Conservation (phyloP, 129 eudicot species). For the Daucus carota region DNA sequence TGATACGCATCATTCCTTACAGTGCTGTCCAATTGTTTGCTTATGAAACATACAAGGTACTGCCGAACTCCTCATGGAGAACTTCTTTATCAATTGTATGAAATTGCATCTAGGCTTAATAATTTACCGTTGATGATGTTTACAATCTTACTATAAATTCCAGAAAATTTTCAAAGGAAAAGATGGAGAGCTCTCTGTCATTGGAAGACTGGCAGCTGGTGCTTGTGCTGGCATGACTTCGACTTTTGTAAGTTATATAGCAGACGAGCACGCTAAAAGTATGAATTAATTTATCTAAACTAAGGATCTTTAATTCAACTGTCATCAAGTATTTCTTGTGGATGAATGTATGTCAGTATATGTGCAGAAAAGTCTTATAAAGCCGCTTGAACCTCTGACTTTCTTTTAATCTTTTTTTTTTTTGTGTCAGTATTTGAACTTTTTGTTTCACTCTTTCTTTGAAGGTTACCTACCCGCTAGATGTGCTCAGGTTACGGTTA, state of each 20-base stretch:
- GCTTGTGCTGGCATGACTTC: slow-evolving; percentile 99
- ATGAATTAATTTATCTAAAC: not conserved
- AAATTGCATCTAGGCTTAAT: not conserved
- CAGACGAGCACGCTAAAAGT: not conserved
- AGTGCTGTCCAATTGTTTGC: slow-evolving; percentile 91
- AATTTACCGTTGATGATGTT: not conserved
- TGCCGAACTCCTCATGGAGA: not conserved
- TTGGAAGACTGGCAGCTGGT: slow-evolving; percentile 91
- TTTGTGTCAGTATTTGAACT: not conserved
- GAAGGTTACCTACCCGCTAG: slow-evolving; percentile 88
- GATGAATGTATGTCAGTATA: not conserved
- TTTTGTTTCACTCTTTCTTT: slow-evolving; percentile 14
- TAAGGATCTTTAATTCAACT: not conserved
- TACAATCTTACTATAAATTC: not conserved
- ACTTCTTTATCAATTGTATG: not conserved
- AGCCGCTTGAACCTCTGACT: not conserved
- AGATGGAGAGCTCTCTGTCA: slow-evolving; percentile 65
- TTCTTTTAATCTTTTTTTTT: not conserved
- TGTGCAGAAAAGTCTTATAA: not conserved
- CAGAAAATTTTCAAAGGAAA: slow-evolving; percentile 70
- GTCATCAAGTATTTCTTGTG: not conserved
- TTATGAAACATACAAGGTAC: slow-evolving; percentile 86
- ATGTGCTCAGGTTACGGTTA: slow-evolving; percentile 80
- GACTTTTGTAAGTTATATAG: slow-evolving; percentile 43
- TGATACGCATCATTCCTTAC: slow-evolving; percentile 86